These are phyloP conservation scores for Phytopythium delawarense DNA, from an alignment of 352 stramenopile genomes.

Conservation along the genomic window DNA sequence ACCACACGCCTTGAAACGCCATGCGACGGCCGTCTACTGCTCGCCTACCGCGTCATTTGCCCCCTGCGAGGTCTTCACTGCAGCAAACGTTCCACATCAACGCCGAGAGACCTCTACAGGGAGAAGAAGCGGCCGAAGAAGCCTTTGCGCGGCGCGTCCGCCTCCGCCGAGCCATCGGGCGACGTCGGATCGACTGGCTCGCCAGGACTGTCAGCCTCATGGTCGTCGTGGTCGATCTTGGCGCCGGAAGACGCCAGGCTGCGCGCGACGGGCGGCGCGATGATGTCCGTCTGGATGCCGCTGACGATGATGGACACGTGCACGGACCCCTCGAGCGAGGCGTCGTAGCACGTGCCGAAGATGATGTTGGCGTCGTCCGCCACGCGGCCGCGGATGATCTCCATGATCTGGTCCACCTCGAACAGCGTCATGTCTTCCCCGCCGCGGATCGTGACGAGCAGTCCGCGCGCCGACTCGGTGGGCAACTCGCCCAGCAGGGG, in stretches of 20 bases:
- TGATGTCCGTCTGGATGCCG: slow-evolving; percentile 83
- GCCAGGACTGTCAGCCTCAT: slow-evolving; percentile 24
- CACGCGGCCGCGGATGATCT: slow-evolving; percentile 78
- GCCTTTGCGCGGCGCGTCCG: slow-evolving; percentile 29
- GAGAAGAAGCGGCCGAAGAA: slow-evolving; percentile 78
- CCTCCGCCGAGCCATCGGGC: slow-evolving; percentile 16
- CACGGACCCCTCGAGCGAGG: slow-evolving; percentile 74
- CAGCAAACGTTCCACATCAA: not conserved
- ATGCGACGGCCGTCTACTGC: not conserved
- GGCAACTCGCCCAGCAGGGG: slow-evolving; percentile 92
- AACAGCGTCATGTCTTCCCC: slow-evolving; percentile 92
- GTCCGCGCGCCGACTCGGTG: slow-evolving; percentile 89
- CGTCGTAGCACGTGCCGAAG: slow-evolving; percentile 86
- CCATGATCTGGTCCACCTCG: slow-evolving; percentile 89
- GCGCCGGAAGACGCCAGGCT: slow-evolving; percentile 36
- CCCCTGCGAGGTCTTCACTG: not conserved
- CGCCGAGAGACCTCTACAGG: slow-evolving; percentile 23
- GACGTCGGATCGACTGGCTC: slow-evolving; percentile 14
- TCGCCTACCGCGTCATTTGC: not conserved
- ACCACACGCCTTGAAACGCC: not conserved
- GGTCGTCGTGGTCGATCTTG: slow-evolving; percentile 14
- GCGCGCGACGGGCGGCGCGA: slow-evolving; percentile 64
- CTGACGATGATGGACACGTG: slow-evolving; percentile 88
- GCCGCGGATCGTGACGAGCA: slow-evolving; percentile 95
- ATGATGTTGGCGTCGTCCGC: slow-evolving; percentile 87